Evolutionary conservation across 179 eudicot species (phyloP), one percentile per base, ranked within the genome.

Genomic region (Camellia oleifera): DNA sequence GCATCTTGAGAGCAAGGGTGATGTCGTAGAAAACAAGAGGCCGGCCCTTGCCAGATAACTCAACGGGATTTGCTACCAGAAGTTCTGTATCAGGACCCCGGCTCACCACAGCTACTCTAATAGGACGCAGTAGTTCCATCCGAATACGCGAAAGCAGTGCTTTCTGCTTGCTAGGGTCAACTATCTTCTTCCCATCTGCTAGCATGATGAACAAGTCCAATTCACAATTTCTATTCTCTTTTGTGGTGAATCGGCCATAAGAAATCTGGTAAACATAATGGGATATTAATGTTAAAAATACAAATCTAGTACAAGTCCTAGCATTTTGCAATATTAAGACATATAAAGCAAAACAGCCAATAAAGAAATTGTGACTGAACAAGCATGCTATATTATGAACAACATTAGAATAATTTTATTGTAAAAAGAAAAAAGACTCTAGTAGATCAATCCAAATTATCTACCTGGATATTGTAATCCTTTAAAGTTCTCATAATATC

Each of bases 41-140:
- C 76, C 98, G 91, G 6, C 98, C 98, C 82, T 88, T 91, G 65
- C 98, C 94, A 40, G 94, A 94, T 78, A 94, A 82, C 80, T 94
- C 98, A 44, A 94, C 94, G 7, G 97, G 98, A 78, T 94, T 94
- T 56, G 97, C 96, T 17, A 94, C 98, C 67, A 93, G 86, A 82
- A 94, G 79, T 82, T 94, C 98, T 11, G 91, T 88, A 79, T 94
- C 98, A 74, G 98, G 98, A 72, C 98, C 98, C 52, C 96, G 90
- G 84, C 89, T 93, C 53, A 90, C 92, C 80, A 93, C 73, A 78
- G 91, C 88, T 23, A 95, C 92, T 86, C 88, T 88, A 14, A 95
- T 85, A 17, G 98, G 97, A 42, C 84, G 91, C 82, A 82, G 76
- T 64, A 95, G 82, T 54, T 87, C 98, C 88, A 79, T 87, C 53